phyloP scores from a whole-genome alignment of 108 stramenopile genomes.

The Aureococcus anophagefferens region DNA sequence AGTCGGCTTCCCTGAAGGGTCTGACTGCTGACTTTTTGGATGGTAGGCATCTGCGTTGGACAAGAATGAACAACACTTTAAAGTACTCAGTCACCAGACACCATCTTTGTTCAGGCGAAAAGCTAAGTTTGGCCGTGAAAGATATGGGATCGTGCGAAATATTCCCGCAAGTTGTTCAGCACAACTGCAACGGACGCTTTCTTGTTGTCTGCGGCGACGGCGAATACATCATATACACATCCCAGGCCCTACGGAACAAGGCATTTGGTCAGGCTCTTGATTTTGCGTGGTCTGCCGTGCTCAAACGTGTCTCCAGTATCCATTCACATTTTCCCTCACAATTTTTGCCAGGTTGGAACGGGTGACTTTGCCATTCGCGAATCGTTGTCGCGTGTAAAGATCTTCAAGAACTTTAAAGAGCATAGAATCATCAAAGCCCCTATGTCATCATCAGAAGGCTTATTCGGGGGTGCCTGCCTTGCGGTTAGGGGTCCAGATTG shows the following conservation, averaged over 20 bases:
- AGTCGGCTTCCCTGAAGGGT: constrained; percentile 78
- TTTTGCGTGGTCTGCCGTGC: constrained; percentile 78
- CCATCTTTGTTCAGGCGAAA: constrained; percentile 63
- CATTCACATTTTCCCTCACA: too few species aligned
- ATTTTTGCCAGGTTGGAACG: constrained; percentile 77
- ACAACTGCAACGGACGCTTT: constrained; percentile 99
- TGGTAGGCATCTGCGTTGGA: too few species aligned
- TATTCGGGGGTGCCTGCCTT: constrained; percentile 85
- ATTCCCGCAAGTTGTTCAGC: constrained; percentile 80
- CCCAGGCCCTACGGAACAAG: constrained; percentile 93
- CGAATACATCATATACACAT: constrained; percentile 98
- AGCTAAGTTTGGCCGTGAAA: constrained; percentile 58
- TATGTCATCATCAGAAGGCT: constrained; percentile 76
- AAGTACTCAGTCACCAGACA: constrained; percentile 36
- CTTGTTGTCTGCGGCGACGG: constrained; percentile 94
- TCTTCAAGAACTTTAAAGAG: constrained; percentile 93
- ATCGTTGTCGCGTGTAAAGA: constrained; percentile 74
- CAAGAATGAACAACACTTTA: not conserved
- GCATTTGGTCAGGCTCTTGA: constrained; percentile 93
- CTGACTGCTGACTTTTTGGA: constrained; percentile 25
- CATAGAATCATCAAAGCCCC: constrained; percentile 67
- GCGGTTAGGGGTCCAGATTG: constrained; percentile 85
- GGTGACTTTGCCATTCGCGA: constrained; percentile 97
- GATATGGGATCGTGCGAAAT: constrained; percentile 92
- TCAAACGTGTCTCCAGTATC: too few species aligned